Evolutionary conservation across 805 yeast species (phyloP), one percentile per base, ranked within the genome.

Genomic region (Candida awuae): DNA sequence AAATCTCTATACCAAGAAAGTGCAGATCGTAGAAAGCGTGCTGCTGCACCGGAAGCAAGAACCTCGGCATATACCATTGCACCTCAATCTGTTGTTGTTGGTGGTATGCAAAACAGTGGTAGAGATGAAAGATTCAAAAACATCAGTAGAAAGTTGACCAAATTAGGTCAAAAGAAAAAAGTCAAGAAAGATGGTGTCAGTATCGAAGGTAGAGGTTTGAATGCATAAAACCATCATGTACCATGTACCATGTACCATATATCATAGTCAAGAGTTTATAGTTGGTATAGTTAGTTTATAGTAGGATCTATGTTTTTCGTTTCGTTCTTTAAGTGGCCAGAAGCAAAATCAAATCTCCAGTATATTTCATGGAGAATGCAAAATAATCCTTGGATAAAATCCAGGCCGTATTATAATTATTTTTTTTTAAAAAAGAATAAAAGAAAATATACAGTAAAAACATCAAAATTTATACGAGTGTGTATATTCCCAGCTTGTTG

Each of bases 1-100:
- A 79, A 72, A 59, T 60, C 88, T 2, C 67, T 84, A 44, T 88
- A 87, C 53, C 95, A 87, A 63, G 88, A 83, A 57, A 80, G 84
- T 51, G 96, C 96, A 8, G 86, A 79, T 48, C 75, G 95, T 62
- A 75, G 96, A 63, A 84, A 84, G 61, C 75, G 97, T 60, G 97
- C 97, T 4, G 95, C 95, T 29, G 90, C 92, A 35, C 97, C 97
- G n/a, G 78, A 81, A 26, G 87, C 90, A 32, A 75, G 92, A 46
- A 81, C 92, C 3, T 76, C 86, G 12, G 94, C 90, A 43, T 88
- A 85, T 66, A 83, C 81, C 53, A 79, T 84, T 55, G 97, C 97
- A 1, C 97, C 97, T 40, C 77, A 70, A 54, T 83, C 83, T 46
- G 77, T 25, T 25, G n/a, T 25, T 12, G n/a, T 13, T 5, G 28